Percentiles rank a stretch among this genome's conserved stretches.
These are phyloP conservation scores for Candida chilensis DNA, from an alignment of 805 yeast genomes.

Conservation along the genomic window DNA sequence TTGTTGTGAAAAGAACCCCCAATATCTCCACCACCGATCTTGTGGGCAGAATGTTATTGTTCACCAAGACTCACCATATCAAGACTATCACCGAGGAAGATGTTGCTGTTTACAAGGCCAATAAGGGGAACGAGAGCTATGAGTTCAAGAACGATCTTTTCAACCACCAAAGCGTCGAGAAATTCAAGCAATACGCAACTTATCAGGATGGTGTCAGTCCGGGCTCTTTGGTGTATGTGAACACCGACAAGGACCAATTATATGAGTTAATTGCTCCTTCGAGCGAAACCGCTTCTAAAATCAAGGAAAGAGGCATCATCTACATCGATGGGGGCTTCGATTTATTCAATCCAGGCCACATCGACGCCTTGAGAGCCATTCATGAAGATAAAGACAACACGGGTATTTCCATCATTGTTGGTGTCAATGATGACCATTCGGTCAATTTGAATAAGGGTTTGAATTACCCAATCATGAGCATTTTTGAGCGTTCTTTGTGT, in stretches of 20 bases:
- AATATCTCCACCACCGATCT: constrained; percentile 93
- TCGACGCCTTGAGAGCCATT: constrained; percentile 54
- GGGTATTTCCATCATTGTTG: constrained; percentile 50
- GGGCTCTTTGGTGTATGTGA: constrained; percentile 49
- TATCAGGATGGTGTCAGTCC: constrained; percentile 49
- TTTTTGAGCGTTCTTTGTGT: constrained; percentile 78
- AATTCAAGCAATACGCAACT: constrained; percentile 49
- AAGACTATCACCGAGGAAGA: constrained; percentile 15
- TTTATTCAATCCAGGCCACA: constrained; percentile 89
- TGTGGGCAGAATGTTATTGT: constrained; percentile 76
- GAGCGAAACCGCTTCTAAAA: constrained; percentile 6
- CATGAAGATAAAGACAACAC: constrained; percentile 22
- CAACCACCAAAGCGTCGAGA: constrained; percentile 22
- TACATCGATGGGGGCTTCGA: constrained; percentile 87
- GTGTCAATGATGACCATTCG: constrained; percentile 52
- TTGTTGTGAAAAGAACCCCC: constrained; percentile 89
- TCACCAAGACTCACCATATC: constrained; percentile 51
- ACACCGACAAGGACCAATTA: constrained; percentile 15
- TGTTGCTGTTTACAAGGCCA: constrained; percentile 5
- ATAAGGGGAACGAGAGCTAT: constrained; percentile 4
- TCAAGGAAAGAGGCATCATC: constrained; percentile 15
- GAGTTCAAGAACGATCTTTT: constrained; percentile 11
- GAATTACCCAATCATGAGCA: constrained; percentile 78
- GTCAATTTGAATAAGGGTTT: constrained; percentile 50
- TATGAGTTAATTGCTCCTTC: constrained; percentile 24